phyloP scores from a whole-genome alignment of 2,329 filamentous ascomycete genomes.

The Phaeosphaeriaceae sp. region DNA sequence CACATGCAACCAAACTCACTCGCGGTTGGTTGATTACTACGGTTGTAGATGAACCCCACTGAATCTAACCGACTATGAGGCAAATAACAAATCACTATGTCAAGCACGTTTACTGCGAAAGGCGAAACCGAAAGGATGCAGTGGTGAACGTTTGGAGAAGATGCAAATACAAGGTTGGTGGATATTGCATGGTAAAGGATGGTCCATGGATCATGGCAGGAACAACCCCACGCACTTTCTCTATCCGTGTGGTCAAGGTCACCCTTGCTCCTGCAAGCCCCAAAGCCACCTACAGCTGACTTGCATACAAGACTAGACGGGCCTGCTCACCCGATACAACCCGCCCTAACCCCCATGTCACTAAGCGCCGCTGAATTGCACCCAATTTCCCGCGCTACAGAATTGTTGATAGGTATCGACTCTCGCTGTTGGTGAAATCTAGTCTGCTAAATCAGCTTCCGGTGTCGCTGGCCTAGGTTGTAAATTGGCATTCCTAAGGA shows the following conservation, averaged over 20 bases:
- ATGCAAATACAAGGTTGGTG: conserved; percentile 3
- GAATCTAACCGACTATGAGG: background rate
- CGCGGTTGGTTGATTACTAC: no score
- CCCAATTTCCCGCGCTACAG: conserved; percentile 20
- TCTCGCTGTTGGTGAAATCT: conserved; percentile 8
- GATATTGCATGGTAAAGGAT: background rate
- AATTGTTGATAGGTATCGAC: conserved; percentile 13
- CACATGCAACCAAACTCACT: no score
- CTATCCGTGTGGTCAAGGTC: conserved; percentile 24
- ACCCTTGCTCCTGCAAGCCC: conserved; percentile 27
- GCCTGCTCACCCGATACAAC: conserved; percentile 18
- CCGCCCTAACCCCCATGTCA: conserved; percentile 17
- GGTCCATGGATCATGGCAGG: no score
- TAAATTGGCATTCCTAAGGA: conserved; percentile 3
- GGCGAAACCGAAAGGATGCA: no score
- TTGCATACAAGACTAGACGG: conserved; percentile 36
- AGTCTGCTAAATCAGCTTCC: conserved; percentile 1
- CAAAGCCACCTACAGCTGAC: conserved; percentile 34
- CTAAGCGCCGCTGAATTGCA: conserved; percentile 5
- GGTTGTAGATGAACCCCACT: background rate
- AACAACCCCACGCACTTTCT: conserved; percentile 25
- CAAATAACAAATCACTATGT: no score
- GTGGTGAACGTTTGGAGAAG: background rate
- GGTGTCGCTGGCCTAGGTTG: conserved; percentile 8
- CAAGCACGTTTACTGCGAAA: no score